A percentile compares a stretch with the other conserved stretches of the same genome.
Evolutionary conservation across 768 basidiomycete species (phyloP).

Genomic region (Dentipellis sp.): DNA sequence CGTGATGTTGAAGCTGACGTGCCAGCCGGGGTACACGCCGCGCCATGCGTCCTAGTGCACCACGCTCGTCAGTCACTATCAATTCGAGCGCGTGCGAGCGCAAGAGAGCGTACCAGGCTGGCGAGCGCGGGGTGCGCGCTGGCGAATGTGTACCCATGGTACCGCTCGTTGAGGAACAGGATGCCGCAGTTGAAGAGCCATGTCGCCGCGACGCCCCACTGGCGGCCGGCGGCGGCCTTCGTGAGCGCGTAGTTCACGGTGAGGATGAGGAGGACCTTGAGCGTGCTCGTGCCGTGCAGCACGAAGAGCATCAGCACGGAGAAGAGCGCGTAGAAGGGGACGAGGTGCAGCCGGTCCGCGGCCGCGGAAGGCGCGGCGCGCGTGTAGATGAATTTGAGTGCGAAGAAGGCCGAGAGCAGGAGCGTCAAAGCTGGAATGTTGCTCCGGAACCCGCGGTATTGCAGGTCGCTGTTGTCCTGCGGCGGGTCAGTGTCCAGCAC

Average conservation of each 20-base stretch:
- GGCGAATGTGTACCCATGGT: conserved; percentile 65
- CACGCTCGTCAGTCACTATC: conserved; percentile 1
- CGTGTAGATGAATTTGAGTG: conserved; percentile 42
- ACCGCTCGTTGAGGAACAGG: conserved; percentile 69
- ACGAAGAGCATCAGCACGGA: conserved; percentile 56
- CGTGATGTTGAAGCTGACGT: conserved; percentile 91
- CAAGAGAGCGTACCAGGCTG: conserved; percentile 43
- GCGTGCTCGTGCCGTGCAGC: conserved; percentile 70
- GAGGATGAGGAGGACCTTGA: conserved; percentile 75
- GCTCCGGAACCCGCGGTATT: conserved; percentile 82
- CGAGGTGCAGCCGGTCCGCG: conserved; percentile 26
- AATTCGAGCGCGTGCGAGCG: neutral
- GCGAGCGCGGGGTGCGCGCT: conserved; percentile 43
- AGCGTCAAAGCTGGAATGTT: conserved; percentile 58
- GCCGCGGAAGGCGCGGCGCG: conserved; percentile 18
- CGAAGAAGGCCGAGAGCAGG: conserved; percentile 46
- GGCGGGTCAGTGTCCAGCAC: no score
- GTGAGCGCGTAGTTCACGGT: conserved; percentile 59
- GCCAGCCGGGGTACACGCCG: conserved; percentile 88
- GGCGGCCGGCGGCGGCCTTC: conserved; percentile 33
- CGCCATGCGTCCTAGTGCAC: conserved; percentile 44
- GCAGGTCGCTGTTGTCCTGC: conserved; percentile 88
- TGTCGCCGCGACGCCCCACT: conserved; percentile 41
- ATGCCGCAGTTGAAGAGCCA: conserved; percentile 74
- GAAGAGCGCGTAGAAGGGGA: conserved; percentile 53